Evolutionary conservation across 805 yeast species (phyloP), one percentile per base, ranked within the genome.

Genomic region (Candida qinlingensis): DNA sequence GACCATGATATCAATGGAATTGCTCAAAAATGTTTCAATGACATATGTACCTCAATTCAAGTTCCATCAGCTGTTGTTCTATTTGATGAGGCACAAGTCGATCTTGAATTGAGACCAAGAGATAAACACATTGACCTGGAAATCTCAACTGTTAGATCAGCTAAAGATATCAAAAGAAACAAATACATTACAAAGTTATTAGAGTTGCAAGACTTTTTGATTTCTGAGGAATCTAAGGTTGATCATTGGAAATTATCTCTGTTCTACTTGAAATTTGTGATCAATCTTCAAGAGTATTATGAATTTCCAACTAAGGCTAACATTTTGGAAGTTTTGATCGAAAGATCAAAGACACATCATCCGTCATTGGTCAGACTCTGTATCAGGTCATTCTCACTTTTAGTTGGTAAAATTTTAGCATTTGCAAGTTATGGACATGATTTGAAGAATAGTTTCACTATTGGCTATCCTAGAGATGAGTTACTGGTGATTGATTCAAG

Each of bases 291-390:
- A 57, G 67, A 73, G 1, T 79, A 75, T 52, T 62, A 73, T 35
- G 87, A 83, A 53, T 65, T 76, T 7, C 65, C 71, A 4, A 63
- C 75, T 0, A 69, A 71, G 44, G 58, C 64, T 4, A 69, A 68
- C 1, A 69, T 75, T 1, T 55, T 82, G 9, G 63, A 63, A 34
- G 56, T 75, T 3, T 65, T 86, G 33, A 70, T 76, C 7, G 65
- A 69, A 2, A 70, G 72, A 34, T 74, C 85, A 1, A 65, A 72
- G 11, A 73, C 77, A n/a, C 79, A 79, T 26, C 95, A 88, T 62
- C 96, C 96, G 0, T 66, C 75, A 2, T 66, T 87, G 41, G 71
- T 87, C 2, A 74, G 81, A 47, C 62, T 79, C 36, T 82, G 86
- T 19, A 65, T 83, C 50, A 79, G 77, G 45, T 84, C 89, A 19